Percentiles rank a stretch among this genome's conserved stretches.
Conservation (phyloP, 2,329 filamentous ascomycete species). For the Fusarium sp. region DNA sequence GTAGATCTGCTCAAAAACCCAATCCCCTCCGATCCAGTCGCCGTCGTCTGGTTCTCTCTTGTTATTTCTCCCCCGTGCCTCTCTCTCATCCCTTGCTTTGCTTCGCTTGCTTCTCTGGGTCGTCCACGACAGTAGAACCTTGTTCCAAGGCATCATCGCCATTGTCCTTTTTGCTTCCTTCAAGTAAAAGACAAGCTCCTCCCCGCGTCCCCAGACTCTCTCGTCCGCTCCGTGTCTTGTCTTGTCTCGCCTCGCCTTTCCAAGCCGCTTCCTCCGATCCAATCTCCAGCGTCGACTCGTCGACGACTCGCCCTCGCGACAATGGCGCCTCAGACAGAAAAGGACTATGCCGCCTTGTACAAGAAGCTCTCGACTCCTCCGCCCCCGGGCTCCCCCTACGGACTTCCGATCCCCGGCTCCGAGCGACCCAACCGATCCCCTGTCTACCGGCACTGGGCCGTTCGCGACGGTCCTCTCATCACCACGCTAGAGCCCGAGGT, state of each 20-base stretch:
- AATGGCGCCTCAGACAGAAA: slow-evolving; percentile 49
- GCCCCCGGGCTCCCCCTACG: slow-evolving; percentile 81
- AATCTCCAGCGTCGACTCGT: slow-evolving; percentile 2
- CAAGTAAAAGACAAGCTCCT: slow-evolving; percentile 16
- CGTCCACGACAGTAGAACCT: not conserved
- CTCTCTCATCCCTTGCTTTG: slow-evolving; percentile 1
- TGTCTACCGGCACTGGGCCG: slow-evolving; percentile 87
- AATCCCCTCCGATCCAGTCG: slow-evolving; percentile 25
- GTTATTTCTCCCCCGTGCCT: slow-evolving; percentile 1
- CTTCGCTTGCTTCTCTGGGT: slow-evolving; percentile 1
- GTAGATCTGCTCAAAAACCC: slow-evolving; percentile 30
- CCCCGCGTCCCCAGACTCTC: slow-evolving; percentile 17
- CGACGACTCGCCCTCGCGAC: slow-evolving; percentile 28
- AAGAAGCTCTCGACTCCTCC: slow-evolving; percentile 71
- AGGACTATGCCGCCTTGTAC: slow-evolving; percentile 55
- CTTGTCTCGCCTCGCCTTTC: slow-evolving; percentile 26
- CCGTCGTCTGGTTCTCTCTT: slow-evolving; percentile 4
- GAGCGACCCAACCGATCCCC: slow-evolving; percentile 78
- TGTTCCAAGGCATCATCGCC: slow-evolving; percentile 11
- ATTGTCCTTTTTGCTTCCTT: not conserved
- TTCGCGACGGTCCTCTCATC: slow-evolving; percentile 77
- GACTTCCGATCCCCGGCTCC: slow-evolving; percentile 80
- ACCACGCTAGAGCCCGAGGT: slow-evolving; percentile 77
- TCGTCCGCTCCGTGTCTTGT: slow-evolving; percentile 9
- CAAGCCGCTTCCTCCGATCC: slow-evolving; percentile 17